phyloP scores from a whole-genome alignment of 2,329 filamentous ascomycete species.

The Alternaria alternata region DNA sequence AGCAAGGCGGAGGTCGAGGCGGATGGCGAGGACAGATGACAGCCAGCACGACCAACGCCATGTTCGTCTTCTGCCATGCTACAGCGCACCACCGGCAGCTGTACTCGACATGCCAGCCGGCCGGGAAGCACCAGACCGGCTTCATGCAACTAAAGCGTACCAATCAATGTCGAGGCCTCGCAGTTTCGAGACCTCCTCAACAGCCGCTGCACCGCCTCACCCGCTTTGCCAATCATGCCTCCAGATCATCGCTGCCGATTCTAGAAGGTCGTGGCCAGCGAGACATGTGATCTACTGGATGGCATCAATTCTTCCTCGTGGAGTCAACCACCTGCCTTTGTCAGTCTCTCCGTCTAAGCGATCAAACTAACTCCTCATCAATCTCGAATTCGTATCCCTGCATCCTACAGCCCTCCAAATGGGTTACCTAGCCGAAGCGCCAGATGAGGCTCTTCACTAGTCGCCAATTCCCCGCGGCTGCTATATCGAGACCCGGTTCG shows the following conservation, averaged over 20 bases:
- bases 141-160: slow-evolving; percentile 13
- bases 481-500: slow-evolving; percentile 30
- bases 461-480: slow-evolving; percentile 30
- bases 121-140: neutral
- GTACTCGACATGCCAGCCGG: neutral
- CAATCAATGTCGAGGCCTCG: slow-evolving; percentile 29
- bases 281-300: slow-evolving; percentile 27
- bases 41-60: slow-evolving; percentile 6
- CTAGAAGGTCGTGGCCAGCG: slow-evolving; percentile 31
- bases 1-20: neutral
- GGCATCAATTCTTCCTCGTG: slow-evolving; percentile 22
- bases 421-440: slow-evolving; percentile 26
- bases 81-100: neutral
- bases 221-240: slow-evolving; percentile 20
- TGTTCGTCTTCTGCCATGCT: neutral
- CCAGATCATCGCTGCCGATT: slow-evolving; percentile 21
- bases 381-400: slow-evolving; percentile 20
- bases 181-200: slow-evolving; percentile 26
- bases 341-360: slow-evolving; percentile 18
- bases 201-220: slow-evolving; percentile 46
- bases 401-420: neutral
- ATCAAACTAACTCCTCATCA: slow-evolving; percentile 13
- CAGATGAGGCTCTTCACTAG: slow-evolving; percentile 42
- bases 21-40: slow-evolving; percentile 27
- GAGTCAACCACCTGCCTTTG: slow-evolving; percentile 30